Percentiles rank a stretch among this genome's conserved stretches.
phyloP scores from a whole-genome alignment of 257 asterid species.

The Henckelia pumila region DNA sequence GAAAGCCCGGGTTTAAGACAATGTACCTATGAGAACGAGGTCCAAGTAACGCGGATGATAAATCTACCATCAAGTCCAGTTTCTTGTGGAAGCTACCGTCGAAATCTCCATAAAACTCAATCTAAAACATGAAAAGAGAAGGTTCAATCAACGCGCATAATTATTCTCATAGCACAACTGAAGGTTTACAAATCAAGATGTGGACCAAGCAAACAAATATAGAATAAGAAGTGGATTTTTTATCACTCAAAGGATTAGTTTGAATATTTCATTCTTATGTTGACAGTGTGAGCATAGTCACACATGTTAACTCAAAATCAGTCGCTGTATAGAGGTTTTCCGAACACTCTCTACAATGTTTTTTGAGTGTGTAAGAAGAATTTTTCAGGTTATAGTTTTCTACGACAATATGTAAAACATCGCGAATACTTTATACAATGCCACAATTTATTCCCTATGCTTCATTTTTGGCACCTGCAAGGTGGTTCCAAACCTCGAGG shows the following conservation, averaged over 20 bases:
- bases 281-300: neutral
- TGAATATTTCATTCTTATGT: neutral
- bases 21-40: slow-evolving; percentile 81
- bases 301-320: neutral
- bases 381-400: too few relatives aligned
- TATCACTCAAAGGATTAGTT: neutral
- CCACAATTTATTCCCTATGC: too few relatives aligned
- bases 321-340: neutral
- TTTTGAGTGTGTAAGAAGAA: neutral
- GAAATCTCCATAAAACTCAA: slow-evolving; percentile 94
- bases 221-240: neutral
- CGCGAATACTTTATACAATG: too few relatives aligned
- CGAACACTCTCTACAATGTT: too few relatives aligned
- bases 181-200: neutral
- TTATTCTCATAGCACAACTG: neutral
- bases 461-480: neutral
- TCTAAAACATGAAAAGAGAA: slow-evolving; percentile 42
- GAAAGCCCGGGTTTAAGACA: neutral
- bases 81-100: slow-evolving; percentile 95
- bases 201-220: neutral
- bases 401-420: too few relatives aligned
- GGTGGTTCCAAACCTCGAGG: too few relatives aligned
- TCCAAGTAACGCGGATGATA: slow-evolving; percentile 85
- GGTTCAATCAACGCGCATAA: neutral
- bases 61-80: slow-evolving; percentile 69